Conservation (phyloP, 148 eudicot genomes). For the Nepenthes mirabilis region DNA sequence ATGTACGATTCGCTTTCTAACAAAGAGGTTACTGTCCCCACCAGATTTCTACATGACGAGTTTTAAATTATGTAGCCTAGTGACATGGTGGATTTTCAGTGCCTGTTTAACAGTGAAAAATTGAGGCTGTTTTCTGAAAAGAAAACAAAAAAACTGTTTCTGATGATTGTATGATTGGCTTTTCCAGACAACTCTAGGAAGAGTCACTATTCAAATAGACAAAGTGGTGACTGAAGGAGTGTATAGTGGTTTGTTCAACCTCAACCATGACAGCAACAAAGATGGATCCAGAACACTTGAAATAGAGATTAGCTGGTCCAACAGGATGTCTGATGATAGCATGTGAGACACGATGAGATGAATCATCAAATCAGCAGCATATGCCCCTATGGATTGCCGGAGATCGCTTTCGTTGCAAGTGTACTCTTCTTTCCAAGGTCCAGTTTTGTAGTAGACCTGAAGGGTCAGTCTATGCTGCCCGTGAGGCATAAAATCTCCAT, state of each 20-base stretch:
- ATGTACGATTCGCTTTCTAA: no score
- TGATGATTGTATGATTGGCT: slow-evolving; percentile 1
- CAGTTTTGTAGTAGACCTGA: slow-evolving; percentile 23
- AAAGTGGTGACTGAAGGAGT: slow-evolving; percentile 72
- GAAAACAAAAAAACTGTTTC: not conserved
- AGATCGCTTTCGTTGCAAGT: slow-evolving; percentile 15
- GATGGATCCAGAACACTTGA: slow-evolving; percentile 67
- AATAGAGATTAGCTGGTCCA: slow-evolving; percentile 77
- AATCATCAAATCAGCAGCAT: not conserved
- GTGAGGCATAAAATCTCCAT: not conserved
- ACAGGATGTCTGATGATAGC: slow-evolving; percentile 32
- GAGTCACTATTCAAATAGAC: slow-evolving; percentile 78
- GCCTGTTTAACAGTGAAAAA: no score
- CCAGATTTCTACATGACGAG: no score
- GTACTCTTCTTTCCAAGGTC: slow-evolving; percentile 8
- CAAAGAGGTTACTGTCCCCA: no score
- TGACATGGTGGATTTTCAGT: no score
- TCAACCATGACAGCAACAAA: slow-evolving; percentile 48
- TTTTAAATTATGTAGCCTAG: not conserved
- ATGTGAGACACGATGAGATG: slow-evolving; percentile 11
- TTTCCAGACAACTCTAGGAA: slow-evolving; percentile 63
- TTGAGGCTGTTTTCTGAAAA: not conserved
- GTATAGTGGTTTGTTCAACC: slow-evolving; percentile 60
- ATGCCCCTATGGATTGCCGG: slow-evolving; percentile 8
- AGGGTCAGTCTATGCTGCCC: no score